These are phyloP conservation scores for Pichia kudriavzevii DNA, from an alignment of 1,139 yeast species.

Conservation along the genomic window DNA sequence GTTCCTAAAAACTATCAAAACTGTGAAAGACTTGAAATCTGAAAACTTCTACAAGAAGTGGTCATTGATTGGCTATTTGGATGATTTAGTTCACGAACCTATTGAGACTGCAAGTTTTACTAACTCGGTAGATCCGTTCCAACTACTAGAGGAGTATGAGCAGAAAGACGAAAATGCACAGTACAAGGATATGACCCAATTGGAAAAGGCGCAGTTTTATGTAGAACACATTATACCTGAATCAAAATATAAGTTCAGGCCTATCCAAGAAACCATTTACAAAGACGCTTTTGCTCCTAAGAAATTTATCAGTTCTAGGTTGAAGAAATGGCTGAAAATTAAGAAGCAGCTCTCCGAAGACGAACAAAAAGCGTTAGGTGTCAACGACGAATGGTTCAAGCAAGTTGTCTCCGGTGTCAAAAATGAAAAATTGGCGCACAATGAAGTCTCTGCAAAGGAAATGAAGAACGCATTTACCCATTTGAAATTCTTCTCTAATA, in stretches of 20 bases:
- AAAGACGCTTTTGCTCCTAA: conserved; percentile 24
- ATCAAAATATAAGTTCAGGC: conserved; percentile 20
- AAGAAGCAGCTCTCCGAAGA: conserved; percentile 18
- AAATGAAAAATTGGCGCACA: conserved; percentile 19
- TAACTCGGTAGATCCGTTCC: conserved; percentile 20
- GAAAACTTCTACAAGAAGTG: conserved; percentile 24
- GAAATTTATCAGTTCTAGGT: conserved; percentile 21
- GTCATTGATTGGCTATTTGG: conserved; percentile 21
- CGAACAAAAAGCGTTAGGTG: conserved; percentile 18
- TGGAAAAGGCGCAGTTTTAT: conserved; percentile 18
- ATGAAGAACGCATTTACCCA: conserved; percentile 21
- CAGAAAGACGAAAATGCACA: conserved; percentile 15
- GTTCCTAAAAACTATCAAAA: conserved; percentile 18
- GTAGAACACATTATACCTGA: conserved; percentile 16
- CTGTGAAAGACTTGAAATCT: conserved; percentile 19
- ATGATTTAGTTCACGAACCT: conserved; percentile 26
- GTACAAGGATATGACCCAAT: conserved; percentile 12
- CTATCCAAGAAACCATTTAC: conserved; percentile 24
- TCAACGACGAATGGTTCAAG: conserved; percentile 21
- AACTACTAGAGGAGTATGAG: conserved; percentile 12
- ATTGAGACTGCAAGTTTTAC: conserved; percentile 18
- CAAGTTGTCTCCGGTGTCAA: conserved; percentile 16
- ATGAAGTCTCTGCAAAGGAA: conserved; percentile 21
- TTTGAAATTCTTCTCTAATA: conserved; percentile 21
- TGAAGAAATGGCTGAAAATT: conserved; percentile 23